Evolutionary conservation across 106 monocot genomes (phyloP), one percentile per base, ranked within the genome.

Genomic region (Apostasia ramifera): DNA sequence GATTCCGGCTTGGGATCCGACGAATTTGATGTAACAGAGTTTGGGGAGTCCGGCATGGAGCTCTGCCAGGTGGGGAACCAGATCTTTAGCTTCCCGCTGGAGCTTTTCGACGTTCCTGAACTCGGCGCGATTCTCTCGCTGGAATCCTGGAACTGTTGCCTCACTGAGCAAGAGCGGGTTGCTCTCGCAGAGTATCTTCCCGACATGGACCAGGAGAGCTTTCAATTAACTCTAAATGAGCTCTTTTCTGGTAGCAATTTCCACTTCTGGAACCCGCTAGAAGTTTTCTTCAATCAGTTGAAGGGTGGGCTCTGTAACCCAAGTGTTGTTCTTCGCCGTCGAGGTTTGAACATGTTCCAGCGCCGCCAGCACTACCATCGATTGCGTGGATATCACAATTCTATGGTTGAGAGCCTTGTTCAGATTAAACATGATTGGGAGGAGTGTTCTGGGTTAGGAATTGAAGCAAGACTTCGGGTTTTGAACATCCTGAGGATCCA

Each of bases 1-100:
- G 86, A 86, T 43, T 86, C 86, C 5, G 86, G 86, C n/a, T 79
- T 86, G 86, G 90, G 73, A 51, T 81, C 90, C 0, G 94, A 90
- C 42, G 87, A 81, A 7, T 67, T 79, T 12, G 84, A 90, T 44
- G 44, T 80, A 8, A 56, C 74, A 13, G 82, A 77, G 59, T 73
- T 82, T 1, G 82, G 82, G 1, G 90, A 87, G 49, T 50, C 84
- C 6, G 85, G 81, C 13, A 67, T 62, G 8, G 86, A 87, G 79
- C 52, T 79, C 55, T 84, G 82, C 69, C 94, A 94, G 76, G 85
- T 87, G 7, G 87, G 85, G 44, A 81, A 83, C 61, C 80, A 87
- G 80, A 90, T 43, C 50, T 82, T 71, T 8, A 61, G 70, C 61
- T 63, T 94, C 43, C 86, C 90, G 26, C 68, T 74, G 9, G 90